These are phyloP conservation scores for Escallonia rubra DNA, from an alignment of 129 eudicot genomes.

Conservation along the genomic window DNA sequence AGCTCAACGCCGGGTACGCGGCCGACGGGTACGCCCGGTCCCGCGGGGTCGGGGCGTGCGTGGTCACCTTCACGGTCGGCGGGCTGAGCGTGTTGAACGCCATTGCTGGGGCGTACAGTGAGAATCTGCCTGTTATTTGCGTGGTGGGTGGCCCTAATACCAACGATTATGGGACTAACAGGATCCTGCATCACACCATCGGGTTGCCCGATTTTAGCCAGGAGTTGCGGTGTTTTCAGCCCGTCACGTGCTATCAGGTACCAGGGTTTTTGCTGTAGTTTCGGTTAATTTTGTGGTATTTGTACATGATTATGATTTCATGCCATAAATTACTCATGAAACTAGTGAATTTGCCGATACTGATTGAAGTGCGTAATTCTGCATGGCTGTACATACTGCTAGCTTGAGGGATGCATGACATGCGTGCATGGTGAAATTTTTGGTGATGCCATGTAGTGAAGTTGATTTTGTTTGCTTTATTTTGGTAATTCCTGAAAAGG, in stretches of 20 bases:
- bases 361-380: no score
- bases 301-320: neutral
- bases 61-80: constrained; percentile 66
- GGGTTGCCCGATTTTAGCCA: constrained; percentile 65
- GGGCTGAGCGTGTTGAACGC: constrained; percentile 67
- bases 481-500: no score
- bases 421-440: no score
- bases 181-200: constrained; percentile 64
- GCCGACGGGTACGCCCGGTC: constrained; percentile 65
- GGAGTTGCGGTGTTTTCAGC: constrained; percentile 50
- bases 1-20: constrained; percentile 67
- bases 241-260: constrained; percentile 69
- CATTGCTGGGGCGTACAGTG: constrained; percentile 67
- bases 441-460: no score
- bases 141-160: constrained; percentile 70
- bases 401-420: no score
- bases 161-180: constrained; percentile 56
- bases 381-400: no score
- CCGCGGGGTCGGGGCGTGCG: constrained; percentile 64
- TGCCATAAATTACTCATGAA: no score
- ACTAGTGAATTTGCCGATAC: no score
- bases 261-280: neutral
- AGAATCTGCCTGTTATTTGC: constrained; percentile 61
- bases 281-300: neutral
- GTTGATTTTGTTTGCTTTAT: no score